Evolutionary conservation across 768 basidiomycete species (phyloP), one percentile per base, ranked within the genome.

Genomic region (Leccinum longicurvipes): DNA sequence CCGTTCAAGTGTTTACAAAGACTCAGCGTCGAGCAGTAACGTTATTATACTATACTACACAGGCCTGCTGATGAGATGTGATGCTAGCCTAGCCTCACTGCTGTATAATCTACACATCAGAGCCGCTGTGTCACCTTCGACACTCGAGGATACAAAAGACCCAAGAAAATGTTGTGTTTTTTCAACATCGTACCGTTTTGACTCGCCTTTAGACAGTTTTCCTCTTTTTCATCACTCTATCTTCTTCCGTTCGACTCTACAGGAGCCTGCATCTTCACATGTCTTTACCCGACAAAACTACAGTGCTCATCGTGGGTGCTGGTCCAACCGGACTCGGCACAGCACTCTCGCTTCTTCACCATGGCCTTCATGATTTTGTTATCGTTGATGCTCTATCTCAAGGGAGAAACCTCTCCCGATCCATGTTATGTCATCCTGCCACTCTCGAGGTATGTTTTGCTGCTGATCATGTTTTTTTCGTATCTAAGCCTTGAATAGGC

Each of bases 261-360:
- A 36, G 36, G 34, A 3, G 14, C 36, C 8, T 12, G 36, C 36
- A 36, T 36, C 36, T n/a, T 4, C 17, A 2, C 29, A 60, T 61
- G 60, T 61, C 72, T 27, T 62, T 76, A 21, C 74, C 77, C 1
- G 47, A 59, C 2, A 62, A 53, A 44, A 76, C 78, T 3, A 75
- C 75, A 19, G 66, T 82, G 29, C 74, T 82, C 47, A 72, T 83
- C 27, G 75, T 82, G 7, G 80, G 79, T 25, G 78, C 78, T 21
- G 81, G 81, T 19, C 81, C 81, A 19, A 63, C 73, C 0, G 81
- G 82, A 11, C 74, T 82, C 49, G 68, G 76, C 1, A 67, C 73
- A 36, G 81, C 80, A 19, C 62, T 81, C 17, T 74, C 80, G 12
- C 75, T 82, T 3, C 61, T 70, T 15, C 67, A 75, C 14, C 71